Base-by-base conservation (phyloP, 2,329 filamentous ascomycete genomes). In the Paracorniculantispora psalliotae region DNA sequence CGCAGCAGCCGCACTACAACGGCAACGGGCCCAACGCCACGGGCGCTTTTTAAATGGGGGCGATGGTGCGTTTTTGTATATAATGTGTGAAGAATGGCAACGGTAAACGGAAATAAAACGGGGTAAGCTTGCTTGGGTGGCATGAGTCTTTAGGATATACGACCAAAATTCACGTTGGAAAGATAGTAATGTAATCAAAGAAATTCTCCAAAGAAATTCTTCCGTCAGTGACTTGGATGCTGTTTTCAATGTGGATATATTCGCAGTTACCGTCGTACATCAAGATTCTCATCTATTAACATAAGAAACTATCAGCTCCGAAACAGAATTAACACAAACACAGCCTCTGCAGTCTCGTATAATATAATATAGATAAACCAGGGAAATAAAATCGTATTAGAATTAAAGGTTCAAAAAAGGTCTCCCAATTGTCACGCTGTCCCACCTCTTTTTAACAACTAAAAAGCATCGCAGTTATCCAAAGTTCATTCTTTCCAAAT, bases 401-500 rank as follows among this genome's bases (percentile, higher is more conserved):
- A 55, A 19, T 46, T 35, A 26, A 19, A 43, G 19, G 13, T n/a
- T 33, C 23, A 26, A 53, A 13, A 30, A 17, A 39, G 25, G n/a
- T n/a, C n/a, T 1, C 17, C 15, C 9, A 49, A 17, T 43, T 35
- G 49, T 17, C 25, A 53, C 50, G 50, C 50, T 53, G 25, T 53
- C 50, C 23, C 50, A 53, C 50, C 37, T 43, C 50, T 53, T 53
- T 43, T 30, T 21, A n/a, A 43, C 44, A 28, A 28, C 17, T 19
- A 12, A 28, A 55, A 54, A 28, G 26, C 23, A 33, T 26, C 39
- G 41, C 39, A 12, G n/a, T 15, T 21, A 46, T 55, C 30, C 25
- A 57, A 44, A 44, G n/a, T 26, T 30, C 17, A 54, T 55, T 54
- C 51, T 55, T 35, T 47, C 33, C 54, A 30, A 33, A 46, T 9